A percentile compares a stretch with the other conserved stretches of the same genome.
These are phyloP conservation scores for Fusarium tjaetaba DNA, from an alignment of 2,329 filamentous ascomycete genomes.

Conservation along the genomic window DNA sequence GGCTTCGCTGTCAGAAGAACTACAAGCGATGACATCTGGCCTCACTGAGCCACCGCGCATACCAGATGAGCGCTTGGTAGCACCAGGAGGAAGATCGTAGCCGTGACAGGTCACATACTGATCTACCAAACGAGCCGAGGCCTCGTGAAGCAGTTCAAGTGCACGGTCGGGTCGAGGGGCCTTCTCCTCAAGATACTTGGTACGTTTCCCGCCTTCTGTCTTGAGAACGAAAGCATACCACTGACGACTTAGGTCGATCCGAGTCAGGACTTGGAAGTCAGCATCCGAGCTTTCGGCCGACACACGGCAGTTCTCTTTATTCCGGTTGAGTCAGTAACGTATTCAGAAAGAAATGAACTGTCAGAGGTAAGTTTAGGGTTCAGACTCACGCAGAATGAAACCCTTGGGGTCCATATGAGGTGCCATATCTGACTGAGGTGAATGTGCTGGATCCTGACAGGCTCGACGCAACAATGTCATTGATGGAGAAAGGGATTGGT, in stretches of 20 bases:
- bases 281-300: conserved; percentile 37
- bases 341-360: not conserved
- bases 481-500: not conserved
- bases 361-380: not conserved
- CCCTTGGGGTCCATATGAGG: conserved; percentile 18
- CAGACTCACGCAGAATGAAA: conserved; percentile 20
- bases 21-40: conserved; percentile 35
- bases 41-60: conserved; percentile 19
- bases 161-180: conserved; percentile 46
- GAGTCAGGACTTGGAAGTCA: conserved; percentile 38
- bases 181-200: conserved; percentile 47
- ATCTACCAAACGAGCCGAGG: conserved; percentile 52
- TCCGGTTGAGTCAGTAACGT: not conserved
- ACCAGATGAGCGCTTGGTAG: conserved; percentile 10
- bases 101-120: conserved; percentile 47
- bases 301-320: conserved; percentile 44
- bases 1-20: conserved; percentile 34
- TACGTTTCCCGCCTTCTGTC: conserved; percentile 40
- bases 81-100: conserved; percentile 41
- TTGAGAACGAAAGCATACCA: conserved; percentile 44
- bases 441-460: conserved; percentile 2
- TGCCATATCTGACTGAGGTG: conserved; percentile 23
- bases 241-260: conserved; percentile 34
- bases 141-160: conserved; percentile 50
- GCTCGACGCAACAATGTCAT: conserved; percentile 28